These are phyloP conservation scores for Taphrina populina DNA, from an alignment of 1,139 yeast species.

Conservation along the genomic window DNA sequence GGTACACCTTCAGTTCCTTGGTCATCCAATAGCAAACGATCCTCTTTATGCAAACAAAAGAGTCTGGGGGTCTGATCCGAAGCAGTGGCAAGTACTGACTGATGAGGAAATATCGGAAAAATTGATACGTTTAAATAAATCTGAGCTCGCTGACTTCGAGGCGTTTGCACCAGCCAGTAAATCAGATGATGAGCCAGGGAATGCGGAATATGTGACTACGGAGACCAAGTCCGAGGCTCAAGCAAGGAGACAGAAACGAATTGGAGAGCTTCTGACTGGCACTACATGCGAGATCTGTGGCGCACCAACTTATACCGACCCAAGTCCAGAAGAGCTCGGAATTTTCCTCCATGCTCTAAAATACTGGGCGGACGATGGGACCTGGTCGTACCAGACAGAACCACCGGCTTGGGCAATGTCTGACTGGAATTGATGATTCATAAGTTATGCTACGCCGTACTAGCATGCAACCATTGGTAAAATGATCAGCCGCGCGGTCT, in stretches of 20 bases:
- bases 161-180: slow-evolving; percentile 44
- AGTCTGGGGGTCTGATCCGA: slow-evolving; percentile 71
- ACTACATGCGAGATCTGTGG: slow-evolving; percentile 65
- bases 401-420: slow-evolving; percentile 79
- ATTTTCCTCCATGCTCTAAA: slow-evolving; percentile 87
- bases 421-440: slow-evolving; percentile 11
- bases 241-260: slow-evolving; percentile 31
- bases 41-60: slow-evolving; percentile 71
- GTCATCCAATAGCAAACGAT: slow-evolving; percentile 91
- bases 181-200: slow-evolving; percentile 8
- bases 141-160: slow-evolving; percentile 63
- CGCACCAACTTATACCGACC: slow-evolving; percentile 77
- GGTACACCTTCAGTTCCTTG: slow-evolving; percentile 82
- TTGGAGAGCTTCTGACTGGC: slow-evolving; percentile 62
- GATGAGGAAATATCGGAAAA: slow-evolving; percentile 50
- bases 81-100: slow-evolving; percentile 56
- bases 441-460: background rate
- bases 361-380: slow-evolving; percentile 53
- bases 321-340: slow-evolving; percentile 79
- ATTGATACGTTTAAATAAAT: slow-evolving; percentile 68
- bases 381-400: slow-evolving; percentile 77
- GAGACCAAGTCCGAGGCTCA: slow-evolving; percentile 32
- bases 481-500: no score
- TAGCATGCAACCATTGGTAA: no score
- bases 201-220: slow-evolving; percentile 20